These are phyloP conservation scores for Tylopilus subfusipes DNA, from an alignment of 768 basidiomycete genomes.

Conservation along the genomic window DNA sequence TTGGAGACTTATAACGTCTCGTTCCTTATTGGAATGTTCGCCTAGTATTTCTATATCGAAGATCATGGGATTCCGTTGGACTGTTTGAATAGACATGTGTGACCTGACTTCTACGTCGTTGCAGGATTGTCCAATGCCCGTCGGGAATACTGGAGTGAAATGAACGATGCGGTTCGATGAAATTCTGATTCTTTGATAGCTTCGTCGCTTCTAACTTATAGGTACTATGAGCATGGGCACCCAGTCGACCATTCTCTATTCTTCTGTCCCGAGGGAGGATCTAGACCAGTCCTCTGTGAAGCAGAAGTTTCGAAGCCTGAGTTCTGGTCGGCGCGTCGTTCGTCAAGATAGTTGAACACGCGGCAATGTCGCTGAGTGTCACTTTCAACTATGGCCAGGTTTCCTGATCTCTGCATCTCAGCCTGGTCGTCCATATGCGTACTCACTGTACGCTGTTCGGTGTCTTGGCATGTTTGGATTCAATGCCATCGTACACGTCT, in stretches of 20 bases:
- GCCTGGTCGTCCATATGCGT: no score
- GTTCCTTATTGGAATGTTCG: not conserved
- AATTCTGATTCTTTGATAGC: not conserved
- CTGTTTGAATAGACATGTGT: not conserved
- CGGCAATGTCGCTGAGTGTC: no score
- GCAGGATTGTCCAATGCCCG: not conserved
- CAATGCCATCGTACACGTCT: no score
- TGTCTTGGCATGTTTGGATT: no score
- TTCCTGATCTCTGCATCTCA: no score
- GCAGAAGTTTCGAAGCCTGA: not conserved
- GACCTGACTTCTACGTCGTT: not conserved
- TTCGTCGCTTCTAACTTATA: not conserved
- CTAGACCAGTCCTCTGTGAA: no score
- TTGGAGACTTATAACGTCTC: slow-evolving; percentile 21
- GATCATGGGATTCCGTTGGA: not conserved
- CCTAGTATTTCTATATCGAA: slow-evolving; percentile 3
- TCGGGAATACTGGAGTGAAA: not conserved
- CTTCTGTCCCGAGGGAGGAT: not conserved
- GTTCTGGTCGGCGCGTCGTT: not conserved
- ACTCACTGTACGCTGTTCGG: no score
- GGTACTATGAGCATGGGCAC: not conserved
- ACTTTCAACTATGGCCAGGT: no score
- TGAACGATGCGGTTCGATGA: not conserved
- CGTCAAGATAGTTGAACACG: no score
- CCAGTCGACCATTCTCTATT: not conserved